Evolutionary conservation across 2,329 filamentous ascomycete genomes (phyloP).

Genomic region (Verticillium isaacii): DNA sequence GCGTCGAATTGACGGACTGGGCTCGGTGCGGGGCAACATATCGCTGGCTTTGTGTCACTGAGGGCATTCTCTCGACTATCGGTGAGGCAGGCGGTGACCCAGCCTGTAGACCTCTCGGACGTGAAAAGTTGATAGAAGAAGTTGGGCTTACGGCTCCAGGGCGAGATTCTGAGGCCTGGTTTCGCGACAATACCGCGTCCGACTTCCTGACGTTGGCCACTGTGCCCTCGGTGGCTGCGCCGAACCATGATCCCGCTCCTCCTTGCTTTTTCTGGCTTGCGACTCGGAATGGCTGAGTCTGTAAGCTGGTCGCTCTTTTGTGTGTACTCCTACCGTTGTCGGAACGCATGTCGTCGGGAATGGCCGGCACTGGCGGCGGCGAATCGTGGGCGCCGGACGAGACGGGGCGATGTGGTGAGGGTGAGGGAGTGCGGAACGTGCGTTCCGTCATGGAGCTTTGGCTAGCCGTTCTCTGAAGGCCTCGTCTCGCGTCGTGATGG

Average conservation of each 20-base stretch:
- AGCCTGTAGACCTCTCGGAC: constrained; percentile 40
- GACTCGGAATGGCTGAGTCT: constrained; percentile 44
- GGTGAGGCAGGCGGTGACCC: constrained; percentile 33
- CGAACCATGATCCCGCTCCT: constrained; percentile 45
- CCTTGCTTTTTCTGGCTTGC: constrained; percentile 47
- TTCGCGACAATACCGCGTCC: constrained; percentile 32
- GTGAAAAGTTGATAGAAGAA: constrained; percentile 55
- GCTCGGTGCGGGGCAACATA: constrained; percentile 18
- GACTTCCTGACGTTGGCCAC: constrained; percentile 38
- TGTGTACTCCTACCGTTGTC: constrained; percentile 19
- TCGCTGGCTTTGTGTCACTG: constrained; percentile 14
- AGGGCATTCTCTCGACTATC: constrained; percentile 10
- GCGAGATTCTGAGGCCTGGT: constrained; percentile 25
- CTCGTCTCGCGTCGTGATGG: constrained; percentile 33
- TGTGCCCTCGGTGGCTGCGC: constrained; percentile 36
- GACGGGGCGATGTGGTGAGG: constrained; percentile 35
- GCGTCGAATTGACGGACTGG: constrained; percentile 17
- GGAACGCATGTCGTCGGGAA: constrained; percentile 49
- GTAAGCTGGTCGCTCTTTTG: constrained; percentile 34
- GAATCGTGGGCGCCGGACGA: constrained; percentile 31
- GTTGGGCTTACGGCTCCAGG: constrained; percentile 41
- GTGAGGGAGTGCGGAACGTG: constrained; percentile 78
- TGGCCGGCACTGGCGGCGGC: constrained; percentile 73
- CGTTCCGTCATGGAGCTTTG: constrained; percentile 82
- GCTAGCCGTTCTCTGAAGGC: constrained; percentile 63